These are phyloP conservation scores for Penicillium silybi DNA, from an alignment of 495 filamentous ascomycete species.

Conservation along the genomic window DNA sequence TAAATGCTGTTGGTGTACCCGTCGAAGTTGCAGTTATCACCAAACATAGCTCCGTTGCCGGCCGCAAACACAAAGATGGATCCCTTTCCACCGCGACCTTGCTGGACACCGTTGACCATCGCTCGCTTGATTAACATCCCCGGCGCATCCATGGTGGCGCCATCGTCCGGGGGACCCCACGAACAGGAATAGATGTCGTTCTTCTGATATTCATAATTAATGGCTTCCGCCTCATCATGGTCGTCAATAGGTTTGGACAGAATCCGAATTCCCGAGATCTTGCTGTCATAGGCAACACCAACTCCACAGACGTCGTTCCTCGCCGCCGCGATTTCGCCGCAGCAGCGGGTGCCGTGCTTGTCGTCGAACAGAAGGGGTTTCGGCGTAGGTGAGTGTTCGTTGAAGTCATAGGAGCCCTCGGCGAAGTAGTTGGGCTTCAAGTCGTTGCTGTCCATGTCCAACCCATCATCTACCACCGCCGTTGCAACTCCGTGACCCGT, in stretches of 20 bases:
- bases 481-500: slow-evolving; percentile 87
- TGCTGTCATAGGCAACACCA: slow-evolving; percentile 89
- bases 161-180: slow-evolving; percentile 95
- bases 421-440: slow-evolving; percentile 89
- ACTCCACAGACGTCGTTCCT: slow-evolving; percentile 93
- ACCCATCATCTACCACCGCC: slow-evolving; percentile 91
- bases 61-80: slow-evolving; percentile 97
- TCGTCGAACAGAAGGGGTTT: slow-evolving; percentile 77
- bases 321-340: slow-evolving; percentile 87
- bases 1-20: slow-evolving; percentile 99
- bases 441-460: slow-evolving; percentile 97
- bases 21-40: slow-evolving; percentile 98
- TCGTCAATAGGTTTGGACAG: slow-evolving; percentile 86
- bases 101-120: slow-evolving; percentile 87
- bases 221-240: slow-evolving; percentile 82
- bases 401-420: slow-evolving; percentile 91
- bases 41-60: slow-evolving; percentile 82
- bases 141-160: slow-evolving; percentile 87
- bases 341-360: slow-evolving; percentile 87
- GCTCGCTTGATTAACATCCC: slow-evolving; percentile 83
- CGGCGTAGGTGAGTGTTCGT: slow-evolving; percentile 74
- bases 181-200: slow-evolving; percentile 99
- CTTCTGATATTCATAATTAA: slow-evolving; percentile 86
- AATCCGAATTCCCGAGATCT: slow-evolving; percentile 85
- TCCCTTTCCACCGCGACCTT: slow-evolving; percentile 77